Evolutionary conservation across 768 basidiomycete genomes (phyloP), one percentile per base, ranked within the genome.

Genomic region (Leccinum uliginosum): DNA sequence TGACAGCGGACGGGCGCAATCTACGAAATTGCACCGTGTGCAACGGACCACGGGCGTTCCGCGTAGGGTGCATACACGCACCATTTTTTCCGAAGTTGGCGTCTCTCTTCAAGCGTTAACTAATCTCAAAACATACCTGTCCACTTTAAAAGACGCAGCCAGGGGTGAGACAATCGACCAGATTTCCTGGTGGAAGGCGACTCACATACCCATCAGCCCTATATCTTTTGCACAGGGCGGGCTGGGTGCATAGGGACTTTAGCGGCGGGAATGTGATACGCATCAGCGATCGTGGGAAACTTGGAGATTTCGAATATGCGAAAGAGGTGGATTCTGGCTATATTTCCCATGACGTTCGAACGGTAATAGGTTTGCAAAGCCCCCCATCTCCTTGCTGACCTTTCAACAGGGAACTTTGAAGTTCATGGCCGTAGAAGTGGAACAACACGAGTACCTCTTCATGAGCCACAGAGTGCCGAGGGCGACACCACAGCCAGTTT

Each of bases 291-390:
- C 7, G 26, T 1, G 56, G 62, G 23, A 60, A 64, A 21, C 21
- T 64, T 15, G 21, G 11, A 1, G 62, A 64, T 47, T 50, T 64
- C 1, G 57, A 64, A 19, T 61, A 50, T 19, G 59, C 53, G 7
- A 61, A 64, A 29, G 51, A 17, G 6, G 19, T 54, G 1, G 7
- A 29, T 21, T 50, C 50, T 0, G 30, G 30, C 12, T 5, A 54
- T 3, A 2, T 21, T 12, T 34, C 50, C 6, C 54, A 56, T 2
- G 46, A 58, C 2, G 24, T 43, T 51, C 57, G 47, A 52, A 63
- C 54, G 6, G 63, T 64, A 32, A 54, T 54, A 43, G 15, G 1
- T 2, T 34, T 3, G 6, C 4, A 17, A 27, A 50, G 14, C 14
- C 6, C 3, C 29, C 0, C 32, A 3, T 11, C 6, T 30, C 6